phyloP scores from a whole-genome alignment of 306 rosid species.

The Carpinus fangiana region DNA sequence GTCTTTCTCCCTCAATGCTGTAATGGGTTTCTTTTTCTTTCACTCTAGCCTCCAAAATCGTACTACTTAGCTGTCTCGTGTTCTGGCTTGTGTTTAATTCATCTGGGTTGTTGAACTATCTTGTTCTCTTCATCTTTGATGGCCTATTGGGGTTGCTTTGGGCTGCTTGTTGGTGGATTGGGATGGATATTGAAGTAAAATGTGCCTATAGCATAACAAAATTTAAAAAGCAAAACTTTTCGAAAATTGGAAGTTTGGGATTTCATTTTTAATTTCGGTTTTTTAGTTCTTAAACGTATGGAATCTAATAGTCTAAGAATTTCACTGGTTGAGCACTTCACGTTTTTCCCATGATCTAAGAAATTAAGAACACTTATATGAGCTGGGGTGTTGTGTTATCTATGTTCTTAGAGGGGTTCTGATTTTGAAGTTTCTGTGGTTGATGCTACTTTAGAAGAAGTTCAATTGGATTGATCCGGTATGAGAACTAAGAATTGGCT shows the following conservation, averaged over 20 bases:
- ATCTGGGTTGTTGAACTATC: slow-evolving; percentile 30
- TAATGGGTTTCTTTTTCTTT: slow-evolving; percentile 44
- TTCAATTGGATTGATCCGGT: slow-evolving; percentile 45
- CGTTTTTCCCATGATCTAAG: neutral
- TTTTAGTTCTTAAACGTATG: neutral
- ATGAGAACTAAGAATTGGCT: slow-evolving; percentile 64
- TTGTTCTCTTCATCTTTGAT: slow-evolving; percentile 28
- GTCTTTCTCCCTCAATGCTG: slow-evolving; percentile 26
- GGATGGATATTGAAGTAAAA: slow-evolving; percentile 13
- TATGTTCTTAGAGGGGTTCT: slow-evolving; percentile 19
- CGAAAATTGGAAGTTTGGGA: slow-evolving; percentile 12
- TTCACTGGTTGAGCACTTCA: slow-evolving; percentile 1
- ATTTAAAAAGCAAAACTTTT: slow-evolving; percentile 10
- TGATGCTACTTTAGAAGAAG: slow-evolving; percentile 40
- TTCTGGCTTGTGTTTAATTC: slow-evolving; percentile 32
- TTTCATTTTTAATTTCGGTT: neutral
- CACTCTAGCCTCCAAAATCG: slow-evolving; percentile 36
- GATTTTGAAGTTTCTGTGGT: slow-evolving; percentile 8
- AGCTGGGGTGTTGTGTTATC: slow-evolving; percentile 3
- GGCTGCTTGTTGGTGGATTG: slow-evolving; percentile 13
- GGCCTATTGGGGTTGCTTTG: slow-evolving; percentile 19
- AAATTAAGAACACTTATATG: neutral
- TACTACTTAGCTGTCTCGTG: slow-evolving; percentile 36
- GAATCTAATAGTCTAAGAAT: neutral
- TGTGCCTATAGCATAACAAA: neutral